phyloP scores from a whole-genome alignment of 306 rosid genomes.

The Sechiopsis laciniata region DNA sequence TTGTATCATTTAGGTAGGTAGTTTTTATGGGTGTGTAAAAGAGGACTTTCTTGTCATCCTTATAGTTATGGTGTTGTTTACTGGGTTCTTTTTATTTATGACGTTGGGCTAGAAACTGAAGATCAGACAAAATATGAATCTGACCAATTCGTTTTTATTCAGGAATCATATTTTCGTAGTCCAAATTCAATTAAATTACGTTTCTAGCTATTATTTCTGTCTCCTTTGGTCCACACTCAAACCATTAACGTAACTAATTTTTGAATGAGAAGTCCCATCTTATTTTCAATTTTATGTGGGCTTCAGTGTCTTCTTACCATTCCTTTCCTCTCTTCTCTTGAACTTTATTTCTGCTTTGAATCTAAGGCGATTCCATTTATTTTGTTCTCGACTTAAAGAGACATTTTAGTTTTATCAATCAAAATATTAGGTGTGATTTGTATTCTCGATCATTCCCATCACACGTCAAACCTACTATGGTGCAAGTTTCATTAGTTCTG shows the following conservation, averaged over 20 bases:
- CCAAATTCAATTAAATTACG: neutral
- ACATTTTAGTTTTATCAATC: neutral
- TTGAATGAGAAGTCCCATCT: neutral
- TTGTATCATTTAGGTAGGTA: neutral
- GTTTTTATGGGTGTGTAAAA: neutral
- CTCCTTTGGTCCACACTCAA: neutral
- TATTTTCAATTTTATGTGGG: constrained; percentile 6
- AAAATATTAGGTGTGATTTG: neutral
- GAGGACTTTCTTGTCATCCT: neutral
- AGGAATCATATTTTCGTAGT: neutral
- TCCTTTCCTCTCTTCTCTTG: neutral
- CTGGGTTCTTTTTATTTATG: neutral
- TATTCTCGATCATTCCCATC: neutral
- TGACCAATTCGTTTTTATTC: neutral
- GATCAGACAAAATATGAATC: neutral
- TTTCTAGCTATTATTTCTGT: neutral
- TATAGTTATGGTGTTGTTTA: neutral
- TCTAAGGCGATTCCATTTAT: neutral
- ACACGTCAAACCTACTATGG: constrained; percentile 6
- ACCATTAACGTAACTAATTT: neutral
- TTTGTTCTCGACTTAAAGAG: neutral
- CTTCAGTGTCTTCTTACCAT: neutral
- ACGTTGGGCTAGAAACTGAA: neutral
- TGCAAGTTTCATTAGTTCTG: neutral
- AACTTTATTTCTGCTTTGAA: neutral